phyloP scores from a whole-genome alignment of 305 asterid genomes.

The Withania somnifera region DNA sequence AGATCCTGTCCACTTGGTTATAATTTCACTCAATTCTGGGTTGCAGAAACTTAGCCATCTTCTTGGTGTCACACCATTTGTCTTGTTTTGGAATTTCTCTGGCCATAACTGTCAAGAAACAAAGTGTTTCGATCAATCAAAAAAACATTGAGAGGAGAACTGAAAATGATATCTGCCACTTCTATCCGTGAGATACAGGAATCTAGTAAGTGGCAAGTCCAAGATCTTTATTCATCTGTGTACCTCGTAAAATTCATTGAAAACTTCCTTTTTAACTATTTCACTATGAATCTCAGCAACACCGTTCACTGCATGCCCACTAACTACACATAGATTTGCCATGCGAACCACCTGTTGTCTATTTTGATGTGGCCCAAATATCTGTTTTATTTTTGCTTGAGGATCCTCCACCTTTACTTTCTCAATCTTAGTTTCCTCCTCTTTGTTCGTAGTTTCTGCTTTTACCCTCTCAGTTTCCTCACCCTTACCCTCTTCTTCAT shows the following conservation, averaged over 20 bases:
- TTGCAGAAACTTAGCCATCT: constrained; percentile 53
- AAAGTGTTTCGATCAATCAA: not conserved
- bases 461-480: constrained; percentile 19
- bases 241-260: constrained; percentile 50
- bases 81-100: constrained; percentile 53
- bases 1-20: constrained; percentile 54
- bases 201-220: not conserved
- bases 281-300: constrained; percentile 61
- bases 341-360: constrained; percentile 40
- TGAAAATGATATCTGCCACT: not conserved
- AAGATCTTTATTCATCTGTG: not conserved
- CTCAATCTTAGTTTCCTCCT: constrained; percentile 14
- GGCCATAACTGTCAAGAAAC: constrained; percentile 42
- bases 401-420: constrained; percentile 9
- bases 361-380: constrained; percentile 29
- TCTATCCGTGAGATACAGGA: not conserved
- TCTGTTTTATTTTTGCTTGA: constrained; percentile 16
- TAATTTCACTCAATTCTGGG: constrained; percentile 37
- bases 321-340: constrained; percentile 53
- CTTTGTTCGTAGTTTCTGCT: constrained; percentile 14
- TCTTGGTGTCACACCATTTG: constrained; percentile 62
- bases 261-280: constrained; percentile 46
- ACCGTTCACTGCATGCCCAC: constrained; percentile 59
- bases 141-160: not conserved
- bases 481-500: not conserved